Base-by-base conservation (phyloP, 768 basidiomycete species). In the Tricholoma matsutake region DNA sequence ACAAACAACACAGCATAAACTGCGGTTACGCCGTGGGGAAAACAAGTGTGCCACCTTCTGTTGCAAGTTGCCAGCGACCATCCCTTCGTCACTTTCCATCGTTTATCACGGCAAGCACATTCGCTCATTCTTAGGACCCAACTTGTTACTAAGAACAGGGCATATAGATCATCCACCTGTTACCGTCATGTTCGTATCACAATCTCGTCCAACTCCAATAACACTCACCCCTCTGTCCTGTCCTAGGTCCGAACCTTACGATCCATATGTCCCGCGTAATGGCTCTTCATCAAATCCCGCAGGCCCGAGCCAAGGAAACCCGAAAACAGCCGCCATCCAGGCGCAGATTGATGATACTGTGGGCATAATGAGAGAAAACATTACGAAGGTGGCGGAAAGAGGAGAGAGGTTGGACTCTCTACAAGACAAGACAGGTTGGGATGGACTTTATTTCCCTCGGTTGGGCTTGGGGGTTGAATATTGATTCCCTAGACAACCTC, bases 321-420 rank as follows among this genome's bases (percentile, higher is more conserved):
- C 88, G 54, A 94, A 96, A 85, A 98, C 96, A 0, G 92, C 93
- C 2, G 92, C 91, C 60, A 96, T 98, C 68, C 96, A 98, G 74
- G 83, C 83, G n/a, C 95, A 98, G 77, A 98, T 98, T 67, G 94
- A 98, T 73, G 91, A 93, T 72, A 98, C 97, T 51, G 95, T 98
- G 56, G 91, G 88, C 57, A 94, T 98, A 70, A 99, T 99, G 97
- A 84, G 93, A 72, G 94, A 97, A 67, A 99, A 99, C 76, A 98
- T 99, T 70, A 91, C 88, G 63, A 93, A 94, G 76, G 94, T 96
- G 16, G 92, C 94, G 14, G 95, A 98, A 80, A 79, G 97, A 70
- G 96, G 96, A 69, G 96, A 98, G 78, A 77, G 94, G 65, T 78
- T 99, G 64, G 95, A 98, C 71, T 89, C 90, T 54, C 77, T 98